Percentiles rank a stretch among this genome's conserved stretches.
phyloP scores from a whole-genome alignment of 2,329 filamentous ascomycete species.

The Xylariomycetidae sp. region DNA sequence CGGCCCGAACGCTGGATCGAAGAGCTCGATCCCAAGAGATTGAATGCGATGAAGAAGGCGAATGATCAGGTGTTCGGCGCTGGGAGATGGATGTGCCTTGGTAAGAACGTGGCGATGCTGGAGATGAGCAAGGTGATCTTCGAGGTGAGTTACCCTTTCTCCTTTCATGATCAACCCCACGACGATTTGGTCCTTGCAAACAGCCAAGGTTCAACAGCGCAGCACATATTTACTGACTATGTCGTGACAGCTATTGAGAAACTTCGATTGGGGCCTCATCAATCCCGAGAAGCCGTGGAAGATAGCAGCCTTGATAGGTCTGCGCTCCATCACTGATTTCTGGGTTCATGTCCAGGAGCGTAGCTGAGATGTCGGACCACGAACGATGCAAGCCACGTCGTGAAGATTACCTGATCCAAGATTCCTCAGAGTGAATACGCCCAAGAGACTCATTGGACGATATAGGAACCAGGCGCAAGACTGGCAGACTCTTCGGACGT shows the following conservation, averaged over 20 bases:
- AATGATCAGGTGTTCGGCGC: slow-evolving; percentile 8
- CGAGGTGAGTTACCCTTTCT: slow-evolving; percentile 13
- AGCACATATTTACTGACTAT: neutral
- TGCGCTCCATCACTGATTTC: slow-evolving; percentile 8
- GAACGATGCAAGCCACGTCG: no score
- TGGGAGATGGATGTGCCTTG: slow-evolving; percentile 11
- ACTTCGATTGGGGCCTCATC: slow-evolving; percentile 13
- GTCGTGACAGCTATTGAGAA: slow-evolving; percentile 5
- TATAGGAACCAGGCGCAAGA: no score
- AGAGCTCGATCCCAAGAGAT: slow-evolving; percentile 5
- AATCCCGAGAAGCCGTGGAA: slow-evolving; percentile 13
- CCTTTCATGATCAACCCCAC: no score
- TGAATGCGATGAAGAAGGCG: slow-evolving; percentile 8
- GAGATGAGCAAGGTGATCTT: slow-evolving; percentile 9
- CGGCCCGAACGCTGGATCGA: slow-evolving; percentile 15
- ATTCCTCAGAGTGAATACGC: no score
- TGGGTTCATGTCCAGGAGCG: slow-evolving; percentile 11
- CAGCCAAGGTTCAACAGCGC: no score
- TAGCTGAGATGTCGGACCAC: neutral
- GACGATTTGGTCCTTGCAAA: no score
- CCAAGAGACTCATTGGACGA: no score
- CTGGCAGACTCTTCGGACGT: no score
- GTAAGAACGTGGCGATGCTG: slow-evolving; percentile 7
- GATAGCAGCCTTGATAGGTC: slow-evolving; percentile 4
- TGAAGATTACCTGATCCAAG: no score